A percentile compares a stretch with the other conserved stretches of the same genome.
Conservation (phyloP, 345 rosid genomes). For the Streptanthus diversifolius region DNA sequence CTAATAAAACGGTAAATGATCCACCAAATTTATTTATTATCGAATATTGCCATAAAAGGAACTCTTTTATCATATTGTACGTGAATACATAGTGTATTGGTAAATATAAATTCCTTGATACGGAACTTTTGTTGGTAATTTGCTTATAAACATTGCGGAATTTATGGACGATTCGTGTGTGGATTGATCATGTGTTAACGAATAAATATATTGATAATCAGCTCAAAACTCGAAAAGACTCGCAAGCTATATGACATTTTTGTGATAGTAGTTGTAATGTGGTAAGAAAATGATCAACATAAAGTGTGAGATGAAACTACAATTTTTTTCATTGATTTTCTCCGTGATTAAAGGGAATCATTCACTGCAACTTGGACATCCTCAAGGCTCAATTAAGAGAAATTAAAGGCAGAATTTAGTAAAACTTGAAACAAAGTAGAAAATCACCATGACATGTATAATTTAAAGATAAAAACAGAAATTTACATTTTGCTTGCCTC, state of each 20-base stretch:
- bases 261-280: background rate
- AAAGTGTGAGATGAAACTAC: constrained; percentile 1
- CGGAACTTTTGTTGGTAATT: constrained; percentile 13
- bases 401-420: background rate
- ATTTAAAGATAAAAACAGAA: background rate
- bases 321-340: background rate
- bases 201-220: background rate
- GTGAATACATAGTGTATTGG: background rate
- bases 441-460: background rate
- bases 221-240: background rate
- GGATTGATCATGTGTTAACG: background rate
- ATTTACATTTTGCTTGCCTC: background rate
- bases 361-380: background rate
- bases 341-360: constrained; percentile 18
- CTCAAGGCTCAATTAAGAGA: background rate
- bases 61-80: background rate
- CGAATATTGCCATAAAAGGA: background rate
- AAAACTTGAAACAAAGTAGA: background rate
- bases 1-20: constrained; percentile 13
- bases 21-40: background rate
- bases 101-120: background rate
- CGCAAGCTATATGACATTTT: constrained; percentile 1
- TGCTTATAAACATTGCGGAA: constrained; percentile 4
- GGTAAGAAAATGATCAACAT: constrained; percentile 4
- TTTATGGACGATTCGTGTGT: background rate